Evolutionary conservation across 1,284 basidiomycete genomes (phyloP).

Genomic region (Apiotrichum sp.): DNA sequence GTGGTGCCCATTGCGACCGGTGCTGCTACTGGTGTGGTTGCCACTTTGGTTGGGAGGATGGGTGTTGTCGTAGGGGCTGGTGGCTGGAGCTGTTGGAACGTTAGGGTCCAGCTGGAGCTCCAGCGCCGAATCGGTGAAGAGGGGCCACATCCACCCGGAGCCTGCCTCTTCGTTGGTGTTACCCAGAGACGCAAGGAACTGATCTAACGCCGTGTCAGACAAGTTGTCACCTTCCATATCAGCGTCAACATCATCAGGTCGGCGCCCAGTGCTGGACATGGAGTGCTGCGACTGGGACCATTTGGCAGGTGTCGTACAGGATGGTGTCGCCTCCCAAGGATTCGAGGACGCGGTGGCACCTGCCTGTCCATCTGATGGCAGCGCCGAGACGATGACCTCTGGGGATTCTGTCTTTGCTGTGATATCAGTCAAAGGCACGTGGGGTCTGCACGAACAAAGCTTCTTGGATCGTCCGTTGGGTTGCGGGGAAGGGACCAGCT

Average conservation of each 20-base stretch:
- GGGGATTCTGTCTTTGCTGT: constrained; percentile 7
- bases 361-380: not conserved
- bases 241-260: constrained; percentile 6
- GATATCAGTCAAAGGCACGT: not conserved
- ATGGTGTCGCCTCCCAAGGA: constrained; percentile 7
- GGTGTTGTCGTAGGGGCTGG: too few relatives aligned
- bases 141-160: constrained; percentile 15
- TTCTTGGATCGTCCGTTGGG: constrained; percentile 23
- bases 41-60: too few relatives aligned
- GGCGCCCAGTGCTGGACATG: not conserved
- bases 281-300: constrained; percentile 5
- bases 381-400: not conserved
- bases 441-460: constrained; percentile 9
- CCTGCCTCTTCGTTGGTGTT: constrained; percentile 7
- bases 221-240: constrained; percentile 5
- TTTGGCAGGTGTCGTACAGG: not conserved
- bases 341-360: constrained; percentile 1
- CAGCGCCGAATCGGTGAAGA: constrained; percentile 12
- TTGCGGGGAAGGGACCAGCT: constrained; percentile 21
- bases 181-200: constrained; percentile 15
- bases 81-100: not conserved
- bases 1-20: not conserved
- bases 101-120: constrained; percentile 13
- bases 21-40: too few relatives aligned
- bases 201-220: constrained; percentile 13